Evolutionary conservation across 169 alveolate genomes (phyloP), one percentile per base, ranked within the genome.

Genomic region (Amoebophrya sp.): DNA sequence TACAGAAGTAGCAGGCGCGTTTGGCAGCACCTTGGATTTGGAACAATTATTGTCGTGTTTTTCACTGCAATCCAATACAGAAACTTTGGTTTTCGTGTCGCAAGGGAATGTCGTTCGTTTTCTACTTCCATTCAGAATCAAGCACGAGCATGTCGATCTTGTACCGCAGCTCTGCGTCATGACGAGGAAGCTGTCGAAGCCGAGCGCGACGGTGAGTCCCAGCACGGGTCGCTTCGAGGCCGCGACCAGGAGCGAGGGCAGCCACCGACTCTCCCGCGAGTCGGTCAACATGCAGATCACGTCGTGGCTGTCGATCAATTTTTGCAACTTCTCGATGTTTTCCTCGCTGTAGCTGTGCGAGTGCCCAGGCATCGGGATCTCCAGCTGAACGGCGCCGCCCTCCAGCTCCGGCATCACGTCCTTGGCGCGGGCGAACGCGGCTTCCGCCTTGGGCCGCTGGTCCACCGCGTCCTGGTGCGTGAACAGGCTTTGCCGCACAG

Each of bases 321-420:
- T 47, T 77, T 91, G 93, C 77, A 94, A 90, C 40, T 90, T 91
- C 25, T 35, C 94, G 25, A 39, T 77, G 39, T 53, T 40, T 23
- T 66, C 91, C 33, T 40, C 77, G 32, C 23, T n/a, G 39, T 90
- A 25, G 38, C 92, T 47, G 54, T 55, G 94, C 23, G 96, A 94
- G 93, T 97, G 97, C 2, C 99, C 99, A 10, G 99, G 99, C 98
- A 98, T 96, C 39, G 99, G 99, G 89, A 98, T 97, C 77, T 94
- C 95, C 40, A 97, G 77, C 54, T 47, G 66, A 47, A 91, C 92
- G 29, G 98, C 98, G 92, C 94, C 77, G 55, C 96, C 93, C 12
- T 95, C 95, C 53, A 96, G 94, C 89, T 94, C 95, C 14, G 99
- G 99, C 92, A 95, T 95, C 14, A 97, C 94, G 90, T 96, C 96